Conservation (phyloP, 2,329 filamentous ascomycete species). For the Beauveria bassiana region DNA sequence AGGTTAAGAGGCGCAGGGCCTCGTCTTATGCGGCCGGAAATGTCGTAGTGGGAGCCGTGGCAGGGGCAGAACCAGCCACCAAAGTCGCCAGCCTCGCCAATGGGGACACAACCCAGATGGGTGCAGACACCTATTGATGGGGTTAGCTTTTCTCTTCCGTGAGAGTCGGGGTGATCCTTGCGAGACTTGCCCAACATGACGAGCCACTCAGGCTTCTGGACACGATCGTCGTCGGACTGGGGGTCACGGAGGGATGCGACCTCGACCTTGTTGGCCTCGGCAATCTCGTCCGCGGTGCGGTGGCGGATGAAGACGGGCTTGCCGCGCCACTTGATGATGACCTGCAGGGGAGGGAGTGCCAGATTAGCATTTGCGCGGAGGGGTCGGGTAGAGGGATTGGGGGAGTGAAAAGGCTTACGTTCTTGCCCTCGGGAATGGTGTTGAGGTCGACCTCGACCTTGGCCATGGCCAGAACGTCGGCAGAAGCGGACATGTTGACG, state of each 20-base stretch:
- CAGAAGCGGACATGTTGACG: constrained; percentile 99
- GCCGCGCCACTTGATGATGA: constrained; percentile 99
- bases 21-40: constrained; percentile 96
- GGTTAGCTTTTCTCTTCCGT: constrained; percentile 16
- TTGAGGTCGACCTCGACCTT: constrained; percentile 97
- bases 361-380: background rate
- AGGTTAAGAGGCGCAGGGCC: constrained; percentile 96
- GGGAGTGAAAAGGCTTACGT: constrained; percentile 52
- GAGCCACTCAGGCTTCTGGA: constrained; percentile 97
- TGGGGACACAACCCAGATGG: constrained; percentile 97
- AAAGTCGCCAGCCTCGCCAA: constrained; percentile 95
- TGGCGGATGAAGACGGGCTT: constrained; percentile 99
- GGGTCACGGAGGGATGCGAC: constrained; percentile 82
- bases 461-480: constrained; percentile 96
- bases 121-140: constrained; percentile 80
- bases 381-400: background rate
- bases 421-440: constrained; percentile 97
- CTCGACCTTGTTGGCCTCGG: constrained; percentile 85
- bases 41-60: constrained; percentile 99
- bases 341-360: constrained; percentile 36
- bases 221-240: constrained; percentile 82
- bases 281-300: constrained; percentile 87
- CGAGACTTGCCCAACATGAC: constrained; percentile 79
- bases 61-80: constrained; percentile 99
- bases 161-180: background rate